Percentiles rank a stretch among this genome's conserved stretches.
phyloP scores from a whole-genome alignment of 257 asterid species.

The Craterostigma plantagineum region DNA sequence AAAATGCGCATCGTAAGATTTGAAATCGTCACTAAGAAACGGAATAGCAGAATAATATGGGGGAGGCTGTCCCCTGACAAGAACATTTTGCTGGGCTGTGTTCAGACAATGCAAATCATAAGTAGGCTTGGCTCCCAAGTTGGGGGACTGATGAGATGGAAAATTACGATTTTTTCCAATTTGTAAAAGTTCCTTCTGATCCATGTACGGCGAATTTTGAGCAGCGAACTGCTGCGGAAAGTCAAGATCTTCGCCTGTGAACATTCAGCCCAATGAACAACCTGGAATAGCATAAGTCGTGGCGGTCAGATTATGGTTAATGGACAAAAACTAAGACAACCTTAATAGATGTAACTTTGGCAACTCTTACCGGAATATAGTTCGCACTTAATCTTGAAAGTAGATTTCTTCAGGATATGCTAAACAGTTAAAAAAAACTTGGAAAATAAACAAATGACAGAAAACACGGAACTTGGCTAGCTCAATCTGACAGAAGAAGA shows the following conservation, averaged over 20 bases:
- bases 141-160: constrained; percentile 11
- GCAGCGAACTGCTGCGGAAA: constrained; percentile 30
- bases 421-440: constrained; percentile 4
- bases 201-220: constrained; percentile 23
- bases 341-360: too few relatives aligned
- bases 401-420: neutral
- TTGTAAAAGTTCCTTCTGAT: constrained; percentile 18
- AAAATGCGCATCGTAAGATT: too few relatives aligned
- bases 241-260: constrained; percentile 25
- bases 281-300: constrained; percentile 21
- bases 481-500: constrained; percentile 21
- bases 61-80: too few relatives aligned
- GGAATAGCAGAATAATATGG: too few relatives aligned
- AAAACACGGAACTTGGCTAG: constrained; percentile 21
- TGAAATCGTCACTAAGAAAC: too few relatives aligned
- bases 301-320: too few relatives aligned
- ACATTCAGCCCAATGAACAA: constrained; percentile 30
- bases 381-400: constrained; percentile 16
- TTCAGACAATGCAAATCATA: constrained; percentile 15
- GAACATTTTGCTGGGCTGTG: constrained; percentile 15
- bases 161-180: constrained; percentile 19
- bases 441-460: constrained; percentile 17
- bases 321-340: too few relatives aligned
- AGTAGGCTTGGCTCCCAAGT: constrained; percentile 14
- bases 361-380: constrained; percentile 28